Conservation (phyloP, 371 early-diverging fungal species). For the Mucor mucedo region DNA sequence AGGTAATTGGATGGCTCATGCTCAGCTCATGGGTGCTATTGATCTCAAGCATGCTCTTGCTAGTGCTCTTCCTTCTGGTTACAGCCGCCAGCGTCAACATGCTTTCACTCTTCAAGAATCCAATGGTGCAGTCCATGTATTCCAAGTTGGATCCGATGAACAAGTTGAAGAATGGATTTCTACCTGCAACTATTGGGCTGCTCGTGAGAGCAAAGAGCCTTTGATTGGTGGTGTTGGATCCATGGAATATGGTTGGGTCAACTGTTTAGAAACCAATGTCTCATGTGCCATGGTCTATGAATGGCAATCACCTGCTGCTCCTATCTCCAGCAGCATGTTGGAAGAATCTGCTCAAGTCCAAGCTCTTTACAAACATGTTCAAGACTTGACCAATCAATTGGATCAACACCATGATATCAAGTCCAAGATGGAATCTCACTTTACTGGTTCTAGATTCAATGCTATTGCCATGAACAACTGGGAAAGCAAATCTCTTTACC, state of each 20-base stretch:
- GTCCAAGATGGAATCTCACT: slow-evolving; percentile 45
- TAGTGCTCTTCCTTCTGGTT: slow-evolving; percentile 82
- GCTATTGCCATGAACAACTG: slow-evolving; percentile 82
- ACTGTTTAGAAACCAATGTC: slow-evolving; percentile 36
- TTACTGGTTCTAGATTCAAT: slow-evolving; percentile 54
- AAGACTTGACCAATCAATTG: slow-evolving; percentile 37
- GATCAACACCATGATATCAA: slow-evolving; percentile 52
- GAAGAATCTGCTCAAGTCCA: slow-evolving; percentile 42
- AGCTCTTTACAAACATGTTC: slow-evolving; percentile 34
- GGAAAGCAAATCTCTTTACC: slow-evolving; percentile 82
- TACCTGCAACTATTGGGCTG: slow-evolving; percentile 93
- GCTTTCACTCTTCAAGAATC: slow-evolving; percentile 85
- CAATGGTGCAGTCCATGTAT: slow-evolving; percentile 81
- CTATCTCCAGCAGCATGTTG: slow-evolving; percentile 35
- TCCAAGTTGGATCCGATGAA: slow-evolving; percentile 74
- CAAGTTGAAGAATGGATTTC: slow-evolving; percentile 82
- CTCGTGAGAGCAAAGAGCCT: slow-evolving; percentile 86
- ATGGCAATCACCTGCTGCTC: slow-evolving; percentile 47
- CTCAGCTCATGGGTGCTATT: slow-evolving; percentile 59
- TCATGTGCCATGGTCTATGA: slow-evolving; percentile 21
- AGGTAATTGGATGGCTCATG: slow-evolving; percentile 21
- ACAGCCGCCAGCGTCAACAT: slow-evolving; percentile 74
- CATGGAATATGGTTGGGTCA: slow-evolving; percentile 92
- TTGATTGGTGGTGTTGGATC: slow-evolving; percentile 83
- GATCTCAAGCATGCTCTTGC: slow-evolving; percentile 81